Conservation (phyloP, 2,329 filamentous ascomycete species). For the Penicillium paneum region DNA sequence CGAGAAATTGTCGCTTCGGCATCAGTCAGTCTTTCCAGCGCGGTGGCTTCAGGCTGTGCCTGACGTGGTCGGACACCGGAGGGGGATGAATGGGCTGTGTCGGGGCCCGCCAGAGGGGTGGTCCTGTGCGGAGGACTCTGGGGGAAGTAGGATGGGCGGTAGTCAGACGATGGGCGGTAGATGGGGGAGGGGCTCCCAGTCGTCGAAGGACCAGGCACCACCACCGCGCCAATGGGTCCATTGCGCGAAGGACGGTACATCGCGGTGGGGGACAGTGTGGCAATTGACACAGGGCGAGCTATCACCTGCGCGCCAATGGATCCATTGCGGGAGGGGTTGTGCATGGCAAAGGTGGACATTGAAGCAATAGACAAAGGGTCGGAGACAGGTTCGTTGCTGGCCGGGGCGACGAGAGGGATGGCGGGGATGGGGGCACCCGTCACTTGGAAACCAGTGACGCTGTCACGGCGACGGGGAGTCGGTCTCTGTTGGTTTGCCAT, state of each 20-base stretch:
- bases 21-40: neutral
- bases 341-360: too few relatives aligned
- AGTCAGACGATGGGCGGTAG: too few relatives aligned
- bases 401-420: neutral
- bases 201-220: neutral
- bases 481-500: neutral
- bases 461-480: neutral
- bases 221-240: neutral
- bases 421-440: neutral
- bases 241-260: too few relatives aligned
- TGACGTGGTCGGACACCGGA: neutral
- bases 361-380: too few relatives aligned
- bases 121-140: constrained; percentile 3
- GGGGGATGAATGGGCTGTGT: neutral
- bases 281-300: neutral
- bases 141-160: neutral
- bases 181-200: too few relatives aligned
- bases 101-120: constrained; percentile 2
- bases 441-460: neutral
- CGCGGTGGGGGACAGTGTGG: too few relatives aligned
- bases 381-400: too few relatives aligned
- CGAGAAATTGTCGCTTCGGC: neutral
- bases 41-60: neutral
- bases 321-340: neutral
- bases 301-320: neutral